Percentiles rank a stretch among this genome's conserved stretches.
Conservation (phyloP, 2,329 filamentous ascomycete genomes). For the Pyrenochaeta sp. region DNA sequence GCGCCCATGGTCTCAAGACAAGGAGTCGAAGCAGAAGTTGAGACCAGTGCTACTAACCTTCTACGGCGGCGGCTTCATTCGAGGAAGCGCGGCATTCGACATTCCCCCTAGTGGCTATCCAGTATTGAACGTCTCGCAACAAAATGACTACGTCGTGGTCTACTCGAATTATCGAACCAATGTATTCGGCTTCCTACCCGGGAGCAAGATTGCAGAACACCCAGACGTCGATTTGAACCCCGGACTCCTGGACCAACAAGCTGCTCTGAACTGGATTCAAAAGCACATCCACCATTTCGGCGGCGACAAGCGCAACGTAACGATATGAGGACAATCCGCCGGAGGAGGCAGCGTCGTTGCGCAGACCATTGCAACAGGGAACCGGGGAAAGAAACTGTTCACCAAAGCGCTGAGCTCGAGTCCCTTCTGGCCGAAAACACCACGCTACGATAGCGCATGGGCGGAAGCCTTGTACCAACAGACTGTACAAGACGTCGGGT, state of each 20-base stretch:
- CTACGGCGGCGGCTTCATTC: slow-evolving; percentile 69
- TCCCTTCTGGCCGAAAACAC: slow-evolving; percentile 69
- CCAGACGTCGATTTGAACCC: slow-evolving; percentile 60
- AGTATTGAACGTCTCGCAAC: slow-evolving; percentile 62
- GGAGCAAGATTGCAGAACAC: slow-evolving; percentile 57
- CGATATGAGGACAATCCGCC: slow-evolving; percentile 65
- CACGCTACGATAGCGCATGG: slow-evolving; percentile 60
- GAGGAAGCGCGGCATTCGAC: slow-evolving; percentile 63
- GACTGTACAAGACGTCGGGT: slow-evolving; percentile 59
- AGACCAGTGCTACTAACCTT: slow-evolving; percentile 68
- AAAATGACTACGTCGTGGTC: slow-evolving; percentile 62
- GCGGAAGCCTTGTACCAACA: slow-evolving; percentile 61
- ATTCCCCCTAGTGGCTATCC: slow-evolving; percentile 67
- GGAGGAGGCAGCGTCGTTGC: slow-evolving; percentile 64
- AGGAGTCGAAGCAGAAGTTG: slow-evolving; percentile 37
- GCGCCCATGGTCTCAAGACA: slow-evolving; percentile 61
- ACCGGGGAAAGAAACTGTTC: slow-evolving; percentile 57
- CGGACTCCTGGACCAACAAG: slow-evolving; percentile 62
- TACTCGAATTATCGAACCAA: slow-evolving; percentile 66
- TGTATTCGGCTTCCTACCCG: slow-evolving; percentile 64
- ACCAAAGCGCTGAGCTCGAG: slow-evolving; percentile 60
- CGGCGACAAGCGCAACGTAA: slow-evolving; percentile 61
- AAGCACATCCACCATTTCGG: slow-evolving; percentile 63
- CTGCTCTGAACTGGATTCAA: slow-evolving; percentile 63
- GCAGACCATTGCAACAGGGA: slow-evolving; percentile 60